Base-by-base conservation (phyloP, 352 stramenopile species). In the Globisporangium heterothallicum region DNA sequence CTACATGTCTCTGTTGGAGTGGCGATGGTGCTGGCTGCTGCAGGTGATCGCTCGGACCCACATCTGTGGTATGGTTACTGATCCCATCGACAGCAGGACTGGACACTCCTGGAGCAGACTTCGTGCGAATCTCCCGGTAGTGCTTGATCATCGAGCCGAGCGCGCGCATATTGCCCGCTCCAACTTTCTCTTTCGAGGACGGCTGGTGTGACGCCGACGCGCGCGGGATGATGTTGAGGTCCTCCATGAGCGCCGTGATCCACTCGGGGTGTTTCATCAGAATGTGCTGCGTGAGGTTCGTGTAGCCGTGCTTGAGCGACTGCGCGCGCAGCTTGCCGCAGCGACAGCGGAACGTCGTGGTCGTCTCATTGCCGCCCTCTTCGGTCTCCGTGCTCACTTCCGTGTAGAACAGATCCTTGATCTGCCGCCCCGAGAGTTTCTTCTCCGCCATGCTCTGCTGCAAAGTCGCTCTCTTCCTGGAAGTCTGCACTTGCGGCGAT, bases 231-330 rank as follows among this genome's bases (percentile, higher is more conserved):
- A 66, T 51, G 49, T 63, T 43, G 22, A 16, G 22, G 24, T 72
- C 64, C 14, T 56, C 66, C 12, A 52, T 29, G 1, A 57, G 53
- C 9, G 64, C 66, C 42, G 43, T 51, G 34, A 78, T 43, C 78
- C 78, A 89, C 42, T 84, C 70, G 16, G 64, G 53, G 59, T 89
- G 78, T 45, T 89, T 86, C 21, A 82, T 49, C 24, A 78, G 30
- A 26, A 89, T 61, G 50, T 89, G 78, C 46, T 86, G 73, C 56
- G 76, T 78, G 42, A 89, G 53, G 56, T 84, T 84, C 18, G 73
- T 76, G 63, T 85, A 86, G 1, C 75, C 84, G 41, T 79, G 57
- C 40, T 71, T 68, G 36, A 82, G 61, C 44, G 58, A 68, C 61
- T 85, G 74, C 21, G 70, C 45, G 18, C 78, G 69, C 21, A 68